These are phyloP conservation scores for Amphichorda felina DNA, from an alignment of 2,329 filamentous ascomycete genomes.

Conservation along the genomic window DNA sequence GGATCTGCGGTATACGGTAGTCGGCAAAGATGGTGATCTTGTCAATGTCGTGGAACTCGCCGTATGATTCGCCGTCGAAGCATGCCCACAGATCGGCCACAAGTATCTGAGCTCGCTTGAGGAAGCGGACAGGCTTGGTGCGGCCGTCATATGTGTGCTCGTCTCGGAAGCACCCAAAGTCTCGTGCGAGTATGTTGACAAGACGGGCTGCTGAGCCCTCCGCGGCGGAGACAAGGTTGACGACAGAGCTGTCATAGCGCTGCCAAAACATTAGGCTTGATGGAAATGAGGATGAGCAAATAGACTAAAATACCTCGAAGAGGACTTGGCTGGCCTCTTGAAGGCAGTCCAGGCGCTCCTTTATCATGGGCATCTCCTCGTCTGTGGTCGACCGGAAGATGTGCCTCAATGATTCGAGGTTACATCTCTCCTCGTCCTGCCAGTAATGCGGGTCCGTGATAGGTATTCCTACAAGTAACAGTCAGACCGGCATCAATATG, in stretches of 20 bases:
- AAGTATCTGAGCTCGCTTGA: slow-evolving; percentile 92
- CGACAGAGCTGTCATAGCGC: slow-evolving; percentile 66
- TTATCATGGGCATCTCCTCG: slow-evolving; percentile 76
- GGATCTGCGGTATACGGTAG: slow-evolving; percentile 90
- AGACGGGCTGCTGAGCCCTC: slow-evolving; percentile 70
- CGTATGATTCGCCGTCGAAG: slow-evolving; percentile 71
- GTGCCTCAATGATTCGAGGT: slow-evolving; percentile 57
- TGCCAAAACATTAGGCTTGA: slow-evolving; percentile 17
- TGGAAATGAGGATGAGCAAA: not conserved
- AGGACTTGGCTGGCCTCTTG: slow-evolving; percentile 75
- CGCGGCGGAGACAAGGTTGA: slow-evolving; percentile 61
- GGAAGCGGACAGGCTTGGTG: slow-evolving; percentile 58
- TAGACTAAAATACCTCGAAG: slow-evolving; percentile 52
- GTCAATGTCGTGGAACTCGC: slow-evolving; percentile 79
- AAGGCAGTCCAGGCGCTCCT: slow-evolving; percentile 66
- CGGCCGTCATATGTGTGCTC: slow-evolving; percentile 64
- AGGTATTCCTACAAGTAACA: slow-evolving; percentile 51
- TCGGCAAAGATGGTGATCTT: slow-evolving; percentile 98
- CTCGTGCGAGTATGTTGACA: slow-evolving; percentile 72
- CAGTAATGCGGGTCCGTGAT: slow-evolving; percentile 86
- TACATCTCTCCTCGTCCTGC: slow-evolving; percentile 65
- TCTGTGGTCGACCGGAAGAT: slow-evolving; percentile 81
- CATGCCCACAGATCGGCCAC: slow-evolving; percentile 96
- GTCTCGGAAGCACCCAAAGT: slow-evolving; percentile 81
- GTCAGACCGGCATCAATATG: too few relatives aligned